Base-by-base conservation (phyloP, 768 basidiomycete genomes). In the Sarcomyxa edulis region DNA sequence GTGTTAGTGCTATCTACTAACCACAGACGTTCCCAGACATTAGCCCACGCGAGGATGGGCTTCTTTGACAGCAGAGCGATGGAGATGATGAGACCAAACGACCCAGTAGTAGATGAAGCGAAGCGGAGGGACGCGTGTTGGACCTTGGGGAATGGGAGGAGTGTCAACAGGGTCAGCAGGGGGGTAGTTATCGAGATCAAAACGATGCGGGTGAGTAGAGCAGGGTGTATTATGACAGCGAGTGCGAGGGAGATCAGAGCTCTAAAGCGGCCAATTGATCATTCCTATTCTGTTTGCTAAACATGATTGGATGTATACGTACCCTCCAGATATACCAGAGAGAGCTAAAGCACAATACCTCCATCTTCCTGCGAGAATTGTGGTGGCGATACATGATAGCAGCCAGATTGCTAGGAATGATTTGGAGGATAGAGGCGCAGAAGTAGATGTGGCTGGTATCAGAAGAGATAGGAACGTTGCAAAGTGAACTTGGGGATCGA, bases 21-120 rank as follows among this genome's bases (percentile, higher is more conserved):
- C 73, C 77, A 86, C 2, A 79, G 56, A 9, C 81, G 69, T 40
- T 76, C 72, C 78, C 77, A 84, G 7, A 71, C 65, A 48, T 81
- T 68, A 3, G 71, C 71, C 81, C 80, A 84, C 9, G 71, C 59
- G 14, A 62, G 54, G 0, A 71, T 66, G 12, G 62, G 55, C n/a
- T n/a, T n/a, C n/a, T n/a, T 15, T 24, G 72, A 51, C 9, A 85
- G 64, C 18, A 83, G 53, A 2, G 81, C 67, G 24, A 81, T 73
- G 11, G 74, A 64, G 14, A 77, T 32, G 11, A 71, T 56, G 12
- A 78, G 37, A 18, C 80, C 76, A 35, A 81, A 80, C 0, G 81
- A 64, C 5, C 82, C 82, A 4, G 68, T 63, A 4, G 75, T 68
- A 2, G 77, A 59, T 4, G 69, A 62, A 9, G 70, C 68, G 14